A percentile compares a stretch with the other conserved stretches of the same genome.
Conservation (phyloP, 805 yeast genomes). For the Metschnikowia similis region DNA sequence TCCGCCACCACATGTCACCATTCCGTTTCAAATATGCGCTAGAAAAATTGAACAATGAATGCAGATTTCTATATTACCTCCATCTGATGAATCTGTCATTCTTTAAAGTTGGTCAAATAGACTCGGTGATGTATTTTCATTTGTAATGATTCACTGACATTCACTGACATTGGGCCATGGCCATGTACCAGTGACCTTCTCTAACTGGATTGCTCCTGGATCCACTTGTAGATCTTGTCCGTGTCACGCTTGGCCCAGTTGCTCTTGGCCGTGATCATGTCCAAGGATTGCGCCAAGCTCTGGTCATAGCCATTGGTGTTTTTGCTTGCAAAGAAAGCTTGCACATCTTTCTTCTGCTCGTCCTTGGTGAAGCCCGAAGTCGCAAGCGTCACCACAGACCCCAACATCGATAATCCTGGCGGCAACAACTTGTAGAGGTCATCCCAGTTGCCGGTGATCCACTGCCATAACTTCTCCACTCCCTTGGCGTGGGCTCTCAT, state of each 20-base stretch:
- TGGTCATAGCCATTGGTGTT: conserved; percentile 63
- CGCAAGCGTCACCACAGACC: conserved; percentile 62
- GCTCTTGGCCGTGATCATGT: conserved; percentile 51
- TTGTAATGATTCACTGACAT: no score
- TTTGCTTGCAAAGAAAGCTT: conserved; percentile 47
- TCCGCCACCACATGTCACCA: no score
- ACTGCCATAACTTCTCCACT: conserved; percentile 64
- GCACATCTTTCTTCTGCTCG: conserved; percentile 48
- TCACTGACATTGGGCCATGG: no score
- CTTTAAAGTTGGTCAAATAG: no score
- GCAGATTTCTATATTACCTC: no score
- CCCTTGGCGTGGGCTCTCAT: conserved; percentile 62
- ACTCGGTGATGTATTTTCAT: no score
- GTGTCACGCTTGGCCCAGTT: conserved; percentile 58
- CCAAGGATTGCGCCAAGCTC: conserved; percentile 62
- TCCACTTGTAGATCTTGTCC: conserved; percentile 44
- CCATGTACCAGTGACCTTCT: no score
- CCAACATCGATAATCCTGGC: conserved; percentile 75
- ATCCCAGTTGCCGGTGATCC: conserved; percentile 76
- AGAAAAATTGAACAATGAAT: no score
- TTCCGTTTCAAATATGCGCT: no score
- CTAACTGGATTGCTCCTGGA: conserved; percentile 19
- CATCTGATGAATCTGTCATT: no score
- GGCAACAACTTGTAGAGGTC: conserved; percentile 63
- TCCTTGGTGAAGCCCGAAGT: conserved; percentile 58